Evolutionary conservation across 148 eudicot species (phyloP).

Genomic region (Euryodendron excelsum): DNA sequence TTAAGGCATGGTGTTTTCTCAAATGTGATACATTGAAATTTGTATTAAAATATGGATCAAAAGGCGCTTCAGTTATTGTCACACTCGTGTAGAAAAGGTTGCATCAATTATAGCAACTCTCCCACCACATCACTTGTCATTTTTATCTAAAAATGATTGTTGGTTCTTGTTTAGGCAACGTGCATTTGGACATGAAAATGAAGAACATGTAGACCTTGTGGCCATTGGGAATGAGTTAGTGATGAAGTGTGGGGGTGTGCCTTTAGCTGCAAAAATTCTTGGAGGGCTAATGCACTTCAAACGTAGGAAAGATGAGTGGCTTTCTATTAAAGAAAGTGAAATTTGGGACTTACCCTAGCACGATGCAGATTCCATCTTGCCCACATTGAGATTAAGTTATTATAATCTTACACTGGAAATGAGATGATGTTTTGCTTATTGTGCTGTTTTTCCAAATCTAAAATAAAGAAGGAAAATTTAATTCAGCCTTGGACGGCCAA

Average conservation of each 20-base stretch:
- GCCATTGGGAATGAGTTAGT: background rate
- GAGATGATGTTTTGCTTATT: background rate
- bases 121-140: background rate
- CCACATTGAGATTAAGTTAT: background rate
- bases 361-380: background rate
- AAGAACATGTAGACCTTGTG: background rate
- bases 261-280: background rate
- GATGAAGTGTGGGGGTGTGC: background rate
- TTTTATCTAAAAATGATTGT: background rate
- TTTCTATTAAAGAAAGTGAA: background rate
- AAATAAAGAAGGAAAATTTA: background rate
- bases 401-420: too few species aligned
- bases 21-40: background rate
- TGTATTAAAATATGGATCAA: background rate
- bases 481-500: slow-evolving; percentile 2
- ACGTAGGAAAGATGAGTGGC: background rate
- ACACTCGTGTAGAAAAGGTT: background rate
- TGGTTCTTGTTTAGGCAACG: background rate
- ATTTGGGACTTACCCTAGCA: background rate
- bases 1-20: too few species aligned
- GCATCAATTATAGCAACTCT: background rate
- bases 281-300: background rate
- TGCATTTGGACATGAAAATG: background rate
- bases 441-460: background rate
- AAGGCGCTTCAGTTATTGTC: background rate